Base-by-base conservation (phyloP, 2,329 filamentous ascomycete species). In the Claviceps paspali region DNA sequence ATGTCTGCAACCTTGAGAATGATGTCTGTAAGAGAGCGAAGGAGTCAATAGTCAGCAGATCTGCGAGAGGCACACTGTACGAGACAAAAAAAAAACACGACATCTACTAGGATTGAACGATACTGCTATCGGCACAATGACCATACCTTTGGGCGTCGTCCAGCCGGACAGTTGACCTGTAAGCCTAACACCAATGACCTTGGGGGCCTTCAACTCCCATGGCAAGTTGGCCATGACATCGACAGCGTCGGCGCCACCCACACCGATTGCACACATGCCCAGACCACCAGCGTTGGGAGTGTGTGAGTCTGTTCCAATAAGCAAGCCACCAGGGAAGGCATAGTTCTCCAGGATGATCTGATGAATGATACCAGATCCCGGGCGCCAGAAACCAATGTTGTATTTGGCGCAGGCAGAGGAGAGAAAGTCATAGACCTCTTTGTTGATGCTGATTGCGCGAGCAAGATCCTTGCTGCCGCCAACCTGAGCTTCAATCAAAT, bases 321-420 rank as follows among this genome's bases (percentile, higher is more conserved):
- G 77, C 41, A 98, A 76, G 75, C 81, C 88, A 74, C 91, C 91
- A 47, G 91, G 91, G 80, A 96, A 96, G 61, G 87, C 87, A 63
- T 96, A 96, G 74, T 96, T 96, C 70, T 98, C 91, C 41, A 96
- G 76, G 46, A 96, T 66, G 57, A 96, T 96, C 72, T 96, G 91
- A 70, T 98, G 91, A 53, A 98, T 98, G 61, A 96, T 98, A 73
- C 91, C 91, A 59, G 88, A 95, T 52, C 91, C 91, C 47, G 91
- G 91, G 63, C 76, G 85, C 91, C 91, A 98, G 80, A 96, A 96
- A 70, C 91, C 91, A 62, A 96, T 96, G 74, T 96, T 88, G 74
- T 96, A 98, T 73, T 96, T 98, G 57, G 87, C 87, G 62, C 88
- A 96, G 48, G 88, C 82, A 45, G 79, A 79, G 44, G 86, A 76